Evolutionary conservation across 768 basidiomycete genomes (phyloP), one percentile per base, ranked within the genome.

Genomic region (Cystobasidium onofrii): DNA sequence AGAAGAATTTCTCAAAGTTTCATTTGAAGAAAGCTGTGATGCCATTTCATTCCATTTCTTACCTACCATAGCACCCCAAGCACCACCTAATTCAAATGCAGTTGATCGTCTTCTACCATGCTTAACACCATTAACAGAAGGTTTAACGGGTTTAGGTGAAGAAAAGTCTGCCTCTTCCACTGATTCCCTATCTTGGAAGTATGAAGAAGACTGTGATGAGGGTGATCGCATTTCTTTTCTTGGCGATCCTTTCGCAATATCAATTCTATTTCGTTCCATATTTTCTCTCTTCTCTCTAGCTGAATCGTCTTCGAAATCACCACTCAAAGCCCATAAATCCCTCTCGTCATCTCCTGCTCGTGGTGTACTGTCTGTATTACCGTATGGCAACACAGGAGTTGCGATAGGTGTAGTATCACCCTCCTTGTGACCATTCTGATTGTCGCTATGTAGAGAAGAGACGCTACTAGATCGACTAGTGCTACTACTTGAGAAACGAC

Each of bases 41-140:
- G 69, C 34, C 33, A 73, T 43, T 34, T 75, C 69, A 57, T 29
- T 61, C 54, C 52, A 62, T 41, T 63, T 72, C 60, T 72, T 62
- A 25, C 71, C 57, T 18, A 71, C 29, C 69, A 71, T 55, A 36
- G 36, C 34, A 27, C 69, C 69, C 69, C 69, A 71, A 29, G 69
- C 69, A 6, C 69, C 69, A 36, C 69, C 69, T 7, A 71, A 52
- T 44, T 71, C 69, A 44, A 71, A 71, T 18, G 69, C 69, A 31
- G 54, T 60, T n/a, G 69, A 71, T 33, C 69, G 10, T 31, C 69
- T 15, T 55, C 69, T 71, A 10, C 69, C 69, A 61, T 71, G 69
- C 23, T 55, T 60, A 13, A 54, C 54, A 43, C 9, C 41, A 43
- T 7, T 18, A 9, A 7, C 18, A 43, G n/a, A n/a, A 39, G 39